phyloP scores from a whole-genome alignment of 768 basidiomycete species.

The Serendipita sp. region DNA sequence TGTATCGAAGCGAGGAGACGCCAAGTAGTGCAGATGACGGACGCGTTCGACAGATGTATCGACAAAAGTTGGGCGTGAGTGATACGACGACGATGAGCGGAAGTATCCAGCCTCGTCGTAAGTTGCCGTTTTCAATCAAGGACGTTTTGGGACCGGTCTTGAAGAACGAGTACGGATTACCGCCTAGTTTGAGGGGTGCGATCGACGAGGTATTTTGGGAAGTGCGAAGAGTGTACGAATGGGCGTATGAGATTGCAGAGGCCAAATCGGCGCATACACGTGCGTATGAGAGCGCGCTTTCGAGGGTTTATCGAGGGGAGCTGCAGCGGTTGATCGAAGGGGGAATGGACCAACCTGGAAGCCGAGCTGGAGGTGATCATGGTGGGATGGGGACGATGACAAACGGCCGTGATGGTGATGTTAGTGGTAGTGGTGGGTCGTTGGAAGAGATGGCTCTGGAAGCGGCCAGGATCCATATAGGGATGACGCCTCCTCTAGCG shows the following conservation, averaged over 20 bases:
- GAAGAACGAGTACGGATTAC: slow-evolving; percentile 12
- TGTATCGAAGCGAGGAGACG: neutral
- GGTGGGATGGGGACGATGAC: too few species aligned
- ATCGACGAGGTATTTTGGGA: slow-evolving; percentile 27
- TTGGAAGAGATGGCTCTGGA: slow-evolving; percentile 20
- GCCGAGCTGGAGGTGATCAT: too few species aligned
- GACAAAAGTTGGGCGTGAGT: neutral
- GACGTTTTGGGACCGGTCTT: neutral
- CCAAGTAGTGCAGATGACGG: neutral
- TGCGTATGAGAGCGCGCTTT: slow-evolving; percentile 46
- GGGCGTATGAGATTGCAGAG: slow-evolving; percentile 25
- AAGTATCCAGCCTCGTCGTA: too few species aligned
- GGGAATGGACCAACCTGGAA: too few species aligned
- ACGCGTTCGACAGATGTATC: neutral
- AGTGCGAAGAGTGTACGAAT: slow-evolving; percentile 25
- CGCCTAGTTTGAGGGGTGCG: slow-evolving; percentile 16
- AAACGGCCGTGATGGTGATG: too few species aligned
- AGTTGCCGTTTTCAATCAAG: neutral
- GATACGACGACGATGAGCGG: too few species aligned
- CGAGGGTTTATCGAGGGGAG: slow-evolving; percentile 35
- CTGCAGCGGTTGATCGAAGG: slow-evolving; percentile 15
- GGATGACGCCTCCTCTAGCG: slow-evolving; percentile 39
- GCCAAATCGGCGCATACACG: slow-evolving; percentile 38
- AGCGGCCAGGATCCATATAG: slow-evolving; percentile 35
- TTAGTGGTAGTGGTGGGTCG: too few species aligned